Evolutionary conservation across 495 filamentous ascomycete genomes (phyloP).

Genomic region (Hypoxylon trugodes): DNA sequence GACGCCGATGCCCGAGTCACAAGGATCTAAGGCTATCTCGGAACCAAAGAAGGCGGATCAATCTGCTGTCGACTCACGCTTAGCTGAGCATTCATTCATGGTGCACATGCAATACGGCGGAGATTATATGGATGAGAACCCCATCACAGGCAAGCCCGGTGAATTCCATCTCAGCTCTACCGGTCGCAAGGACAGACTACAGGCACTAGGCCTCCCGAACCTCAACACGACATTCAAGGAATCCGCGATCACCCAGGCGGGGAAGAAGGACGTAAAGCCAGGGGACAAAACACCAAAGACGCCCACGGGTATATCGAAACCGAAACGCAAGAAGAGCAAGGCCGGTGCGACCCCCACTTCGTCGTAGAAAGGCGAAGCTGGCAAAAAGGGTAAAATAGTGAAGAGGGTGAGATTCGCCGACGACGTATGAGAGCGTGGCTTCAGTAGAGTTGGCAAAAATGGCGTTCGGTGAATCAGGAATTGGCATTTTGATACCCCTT

Average conservation of each 20-base stretch:
- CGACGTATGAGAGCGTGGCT: no score
- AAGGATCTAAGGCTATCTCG: slow-evolving; percentile 35
- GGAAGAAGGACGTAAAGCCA: slow-evolving; percentile 49
- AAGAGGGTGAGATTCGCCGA: background rate
- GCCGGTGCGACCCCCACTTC: slow-evolving; percentile 44
- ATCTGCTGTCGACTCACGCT: slow-evolving; percentile 55
- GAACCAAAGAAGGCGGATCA: slow-evolving; percentile 47
- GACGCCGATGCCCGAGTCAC: slow-evolving; percentile 66
- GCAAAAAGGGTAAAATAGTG: background rate
- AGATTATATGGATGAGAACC: slow-evolving; percentile 93
- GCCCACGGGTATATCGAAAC: slow-evolving; percentile 53
- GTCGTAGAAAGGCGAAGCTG: slow-evolving; percentile 21
- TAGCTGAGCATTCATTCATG: slow-evolving; percentile 72
- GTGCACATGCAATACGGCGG: slow-evolving; percentile 70
- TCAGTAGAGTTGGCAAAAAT: no score
- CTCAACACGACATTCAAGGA: slow-evolving; percentile 52
- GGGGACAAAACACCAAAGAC: slow-evolving; percentile 62
- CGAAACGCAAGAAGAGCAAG: slow-evolving; percentile 69
- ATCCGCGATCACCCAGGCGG: slow-evolving; percentile 34
- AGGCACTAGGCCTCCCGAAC: slow-evolving; percentile 34
- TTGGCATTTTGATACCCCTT: slow-evolving; percentile 31
- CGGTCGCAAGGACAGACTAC: slow-evolving; percentile 56
- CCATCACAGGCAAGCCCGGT: slow-evolving; percentile 84
- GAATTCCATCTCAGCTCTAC: slow-evolving; percentile 79
- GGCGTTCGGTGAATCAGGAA: slow-evolving; percentile 21